Base-by-base conservation (phyloP, 1,139 yeast genomes). In the Nakaseomyces kungkrabaensis region DNA sequence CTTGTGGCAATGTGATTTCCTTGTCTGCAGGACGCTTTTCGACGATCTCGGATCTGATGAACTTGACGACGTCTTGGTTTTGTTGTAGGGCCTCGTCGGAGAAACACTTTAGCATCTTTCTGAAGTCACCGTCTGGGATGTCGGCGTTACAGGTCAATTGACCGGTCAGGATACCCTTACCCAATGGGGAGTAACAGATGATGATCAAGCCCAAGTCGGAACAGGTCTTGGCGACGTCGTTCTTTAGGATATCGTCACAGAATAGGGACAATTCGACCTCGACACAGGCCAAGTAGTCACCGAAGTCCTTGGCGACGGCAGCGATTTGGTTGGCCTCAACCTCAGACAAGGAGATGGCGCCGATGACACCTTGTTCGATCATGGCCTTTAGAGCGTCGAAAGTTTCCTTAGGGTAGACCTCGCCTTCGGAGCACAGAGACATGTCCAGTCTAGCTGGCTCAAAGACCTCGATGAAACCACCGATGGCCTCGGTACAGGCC, bases 131-230 rank as follows among this genome's bases (percentile, higher is more conserved):
- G 46, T 72, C 71, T 25, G 79, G 75, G 44, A 80, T 62, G 49
- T 74, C 76, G 4, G 69, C 69, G 4, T 68, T 58, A 8, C 73
- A 63, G 43, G 69, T 76, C 51, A 79, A 75, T 17, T 70, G 56
- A 51, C 92, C 94, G 6, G 94, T 82, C 52, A 88, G 74, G 51
- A 81, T 68, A 0, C 96, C 96, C 60, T 85, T 74, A n/a, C 88
- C 82, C 53, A 88, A 72, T 41, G 96, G 96, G 29, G 95, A 83
- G 68, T 88, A 87, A 29, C 90, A 87, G 54, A 85, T 69, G 37
- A 86, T 71, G 7, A 92, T 84, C 51, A 87, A 75, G n/a, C 71
- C 71, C 38, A 76, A 70, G 52, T 81, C 82, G n/a, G 67, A 70
- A 53, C 79, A 74, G 4, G 71, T 66, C 13, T 72, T 74, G 54